phyloP scores from a whole-genome alignment of 352 stramenopile species.

The Phytophthora brassicae region DNA sequence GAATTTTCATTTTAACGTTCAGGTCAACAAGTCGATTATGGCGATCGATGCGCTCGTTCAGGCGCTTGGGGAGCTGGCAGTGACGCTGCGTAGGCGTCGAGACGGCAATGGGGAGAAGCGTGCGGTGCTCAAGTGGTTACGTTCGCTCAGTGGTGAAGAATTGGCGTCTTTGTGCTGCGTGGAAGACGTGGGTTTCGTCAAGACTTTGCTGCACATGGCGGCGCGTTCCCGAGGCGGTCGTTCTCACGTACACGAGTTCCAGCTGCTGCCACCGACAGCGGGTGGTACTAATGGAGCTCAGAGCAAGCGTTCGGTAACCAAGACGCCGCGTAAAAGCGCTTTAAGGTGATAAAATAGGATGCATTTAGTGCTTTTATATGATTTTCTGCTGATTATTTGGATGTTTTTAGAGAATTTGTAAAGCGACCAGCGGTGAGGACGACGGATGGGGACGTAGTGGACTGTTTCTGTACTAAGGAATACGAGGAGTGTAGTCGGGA shows the following conservation, averaged over 20 bases:
- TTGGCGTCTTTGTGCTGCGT: slow-evolving; percentile 65
- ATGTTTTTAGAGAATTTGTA: slow-evolving; percentile 54
- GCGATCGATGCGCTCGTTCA: slow-evolving; percentile 38
- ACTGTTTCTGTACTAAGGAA: slow-evolving; percentile 45
- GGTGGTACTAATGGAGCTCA: background rate
- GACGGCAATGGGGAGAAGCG: slow-evolving; percentile 33
- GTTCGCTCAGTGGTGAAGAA: slow-evolving; percentile 37
- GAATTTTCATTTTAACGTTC: too few relatives aligned
- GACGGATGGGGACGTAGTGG: slow-evolving; percentile 55
- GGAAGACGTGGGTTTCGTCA: slow-evolving; percentile 72
- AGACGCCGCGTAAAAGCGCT: slow-evolving; percentile 5
- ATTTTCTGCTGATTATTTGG: slow-evolving; percentile 2
- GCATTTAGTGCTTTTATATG: background rate
- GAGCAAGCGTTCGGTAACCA: slow-evolving; percentile 13
- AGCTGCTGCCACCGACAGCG: slow-evolving; percentile 35
- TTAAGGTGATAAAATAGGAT: slow-evolving; percentile 17
- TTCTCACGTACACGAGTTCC: slow-evolving; percentile 48
- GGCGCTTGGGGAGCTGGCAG: slow-evolving; percentile 61
- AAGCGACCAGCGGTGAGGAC: slow-evolving; percentile 48
- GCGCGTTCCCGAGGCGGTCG: slow-evolving; percentile 18
- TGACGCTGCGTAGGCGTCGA: slow-evolving; percentile 35
- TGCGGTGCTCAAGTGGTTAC: slow-evolving; percentile 56
- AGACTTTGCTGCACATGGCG: slow-evolving; percentile 76
- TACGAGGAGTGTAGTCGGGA: slow-evolving; percentile 46
- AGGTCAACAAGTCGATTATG: slow-evolving; percentile 26